Evolutionary conservation across 257 asterid genomes (phyloP), one percentile per base, ranked within the genome.

Genomic region (Solanum verrucosum): DNA sequence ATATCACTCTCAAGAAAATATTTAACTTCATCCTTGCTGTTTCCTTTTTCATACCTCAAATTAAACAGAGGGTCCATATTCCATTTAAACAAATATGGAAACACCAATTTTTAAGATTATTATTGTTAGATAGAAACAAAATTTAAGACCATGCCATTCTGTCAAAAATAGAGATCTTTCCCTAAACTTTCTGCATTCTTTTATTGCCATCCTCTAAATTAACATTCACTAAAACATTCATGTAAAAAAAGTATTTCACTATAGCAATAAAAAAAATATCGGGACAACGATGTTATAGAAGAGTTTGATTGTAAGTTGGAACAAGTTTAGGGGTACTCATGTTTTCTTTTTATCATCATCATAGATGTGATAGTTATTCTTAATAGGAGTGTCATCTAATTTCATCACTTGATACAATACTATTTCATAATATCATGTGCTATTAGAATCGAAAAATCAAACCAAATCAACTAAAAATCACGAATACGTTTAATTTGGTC

Each of bases 1-100:
- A 87, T 59, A 68, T 60, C 75, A 81, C 75, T 86, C 52, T 59
- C 63, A 70, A 52, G 81, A 63, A 63, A 49, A 56, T 56, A 56
- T 56, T 56, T 7, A 56, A 21, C 25, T 20, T 56, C 25, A 56
- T 20, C 65, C 65, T 56, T 56, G 25, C 5, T 56, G 65, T 59
- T 59, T 20, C 67, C 3, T 59, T 59, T 59, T 20, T 59, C 25
- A 59, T 59, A 59, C 65, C 65, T 56, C 65, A 56, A 56, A 56
- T 56, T 59, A 59, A 59, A 59, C 67, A 59, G 67, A 59, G 12
- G 27, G 13, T 59, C 12, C 67, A 59, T 56, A 56, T 56, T 56
- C 2, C 65, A 56, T 56, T 56, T 56, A 52, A 52, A 52, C 20
- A 56, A 20, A 56, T 18, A 56, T 56, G 4, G 11, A 1, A 56